These are phyloP conservation scores for Aspergillus phoenicis DNA, from an alignment of 2,329 filamentous ascomycete species.

Conservation along the genomic window DNA sequence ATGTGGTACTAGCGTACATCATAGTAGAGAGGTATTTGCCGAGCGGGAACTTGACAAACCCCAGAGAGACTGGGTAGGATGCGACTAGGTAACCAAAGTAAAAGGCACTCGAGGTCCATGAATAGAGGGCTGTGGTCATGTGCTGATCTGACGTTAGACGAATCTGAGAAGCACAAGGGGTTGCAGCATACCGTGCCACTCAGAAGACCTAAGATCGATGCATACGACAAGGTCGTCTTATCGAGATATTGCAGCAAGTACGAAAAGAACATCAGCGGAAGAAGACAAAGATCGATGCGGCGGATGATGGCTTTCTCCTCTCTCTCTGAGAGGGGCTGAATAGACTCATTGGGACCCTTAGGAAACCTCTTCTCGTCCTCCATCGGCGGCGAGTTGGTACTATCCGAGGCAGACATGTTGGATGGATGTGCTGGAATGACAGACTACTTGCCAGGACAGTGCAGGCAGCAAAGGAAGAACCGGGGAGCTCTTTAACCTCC, in stretches of 20 bases:
- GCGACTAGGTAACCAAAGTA: constrained; percentile 33
- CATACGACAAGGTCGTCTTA: constrained; percentile 7
- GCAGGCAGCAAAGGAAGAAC: not conserved
- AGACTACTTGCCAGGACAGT: not conserved
- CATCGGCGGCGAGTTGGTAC: not conserved
- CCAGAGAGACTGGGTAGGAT: constrained; percentile 37
- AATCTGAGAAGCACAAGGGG: not conserved
- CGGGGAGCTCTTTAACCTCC: not conserved
- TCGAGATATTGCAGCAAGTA: constrained; percentile 8
- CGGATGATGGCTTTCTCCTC: constrained; percentile 10
- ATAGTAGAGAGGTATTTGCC: constrained; percentile 34
- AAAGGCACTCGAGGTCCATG: constrained; percentile 28
- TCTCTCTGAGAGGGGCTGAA: not conserved
- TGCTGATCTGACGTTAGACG: not conserved
- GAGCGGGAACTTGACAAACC: constrained; percentile 36
- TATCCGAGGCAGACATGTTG: not conserved
- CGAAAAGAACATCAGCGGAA: constrained; percentile 5
- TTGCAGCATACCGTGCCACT: constrained; percentile 6
- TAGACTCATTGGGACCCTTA: constrained; percentile 1
- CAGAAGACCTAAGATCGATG: constrained; percentile 3
- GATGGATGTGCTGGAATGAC: not conserved
- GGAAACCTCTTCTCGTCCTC: not conserved
- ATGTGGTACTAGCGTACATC: constrained; percentile 14
- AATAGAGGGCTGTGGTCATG: constrained; percentile 18
- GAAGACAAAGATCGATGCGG: constrained; percentile 10